These are phyloP conservation scores for Cadophora malorum DNA, from an alignment of 2,329 filamentous ascomycete genomes.

Conservation along the genomic window DNA sequence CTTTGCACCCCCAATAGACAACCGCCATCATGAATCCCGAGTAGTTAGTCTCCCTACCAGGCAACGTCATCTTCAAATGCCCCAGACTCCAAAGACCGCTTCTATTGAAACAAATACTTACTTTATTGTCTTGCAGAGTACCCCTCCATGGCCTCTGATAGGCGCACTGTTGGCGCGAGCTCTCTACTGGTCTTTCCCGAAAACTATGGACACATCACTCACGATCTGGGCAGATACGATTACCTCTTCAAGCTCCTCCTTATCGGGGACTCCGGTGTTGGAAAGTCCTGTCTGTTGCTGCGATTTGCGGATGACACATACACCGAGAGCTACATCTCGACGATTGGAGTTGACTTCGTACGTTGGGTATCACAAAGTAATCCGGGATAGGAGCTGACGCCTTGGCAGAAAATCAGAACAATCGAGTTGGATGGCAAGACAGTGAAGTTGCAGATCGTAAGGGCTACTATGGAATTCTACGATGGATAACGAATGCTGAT, in stretches of 20 bases:
- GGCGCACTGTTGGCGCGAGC: slow-evolving; percentile 24
- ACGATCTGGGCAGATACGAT: slow-evolving; percentile 79
- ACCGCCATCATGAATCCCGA: slow-evolving; percentile 81
- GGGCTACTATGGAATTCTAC: slow-evolving; percentile 46
- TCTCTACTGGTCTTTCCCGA: slow-evolving; percentile 21
- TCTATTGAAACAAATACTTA: slow-evolving; percentile 34
- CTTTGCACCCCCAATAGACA: slow-evolving; percentile 21
- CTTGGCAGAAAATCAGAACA: slow-evolving; percentile 92
- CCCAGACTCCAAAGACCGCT: slow-evolving; percentile 32
- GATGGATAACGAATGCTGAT: slow-evolving; percentile 40
- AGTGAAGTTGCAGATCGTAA: slow-evolving; percentile 98
- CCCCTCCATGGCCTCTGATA: slow-evolving; percentile 26
- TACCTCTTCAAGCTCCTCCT: slow-evolving; percentile 99
- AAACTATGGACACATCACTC: slow-evolving; percentile 32
- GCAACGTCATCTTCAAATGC: slow-evolving; percentile 34
- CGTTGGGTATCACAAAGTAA: slow-evolving; percentile 45
- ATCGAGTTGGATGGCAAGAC: slow-evolving; percentile 99
- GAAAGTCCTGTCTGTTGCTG: slow-evolving; percentile 98
- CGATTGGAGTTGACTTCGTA: slow-evolving; percentile 99
- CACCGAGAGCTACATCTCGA: slow-evolving; percentile 99
- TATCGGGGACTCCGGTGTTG: slow-evolving; percentile 99
- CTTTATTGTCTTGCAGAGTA: slow-evolving; percentile 35
- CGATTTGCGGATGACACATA: slow-evolving; percentile 99
- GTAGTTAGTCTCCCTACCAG: slow-evolving; percentile 68
- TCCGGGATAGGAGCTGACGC: slow-evolving; percentile 43